Conservation (phyloP, 139 green algal genomes). For the Chlamydomonas schloesseri region DNA sequence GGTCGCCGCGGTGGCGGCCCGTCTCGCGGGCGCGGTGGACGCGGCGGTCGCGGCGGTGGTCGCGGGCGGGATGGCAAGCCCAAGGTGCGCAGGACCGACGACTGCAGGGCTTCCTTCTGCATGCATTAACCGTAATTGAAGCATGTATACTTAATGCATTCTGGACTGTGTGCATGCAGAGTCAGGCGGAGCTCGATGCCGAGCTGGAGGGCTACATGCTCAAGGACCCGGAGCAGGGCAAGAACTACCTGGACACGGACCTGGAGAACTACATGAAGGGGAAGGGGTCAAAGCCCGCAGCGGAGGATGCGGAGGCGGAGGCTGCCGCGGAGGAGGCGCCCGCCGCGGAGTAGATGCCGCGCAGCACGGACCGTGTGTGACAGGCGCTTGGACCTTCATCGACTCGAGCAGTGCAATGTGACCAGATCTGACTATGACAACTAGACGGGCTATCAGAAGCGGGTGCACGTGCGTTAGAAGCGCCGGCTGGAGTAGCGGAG, state of each 20-base stretch:
- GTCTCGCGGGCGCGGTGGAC: not conserved
- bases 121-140: too few relatives aligned
- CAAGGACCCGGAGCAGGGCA: slow-evolving; percentile 46
- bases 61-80: slow-evolving; percentile 7
- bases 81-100: not conserved
- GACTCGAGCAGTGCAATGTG: too few relatives aligned
- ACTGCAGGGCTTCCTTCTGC: too few relatives aligned
- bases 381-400: too few relatives aligned
- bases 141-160: too few relatives aligned
- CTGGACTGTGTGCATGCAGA: not conserved
- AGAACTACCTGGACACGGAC: slow-evolving; percentile 47
- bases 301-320: not conserved
- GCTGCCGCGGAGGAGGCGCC: not conserved
- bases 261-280: slow-evolving; percentile 51
- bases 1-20: slow-evolving; percentile 27
- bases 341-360: not conserved
- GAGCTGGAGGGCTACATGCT: slow-evolving; percentile 57
- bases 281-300: not conserved
- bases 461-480: too few relatives aligned
- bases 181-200: slow-evolving; percentile 44
- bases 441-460: too few relatives aligned
- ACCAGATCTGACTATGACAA: too few relatives aligned
- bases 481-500: too few relatives aligned
- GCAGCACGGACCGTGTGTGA: too few relatives aligned
- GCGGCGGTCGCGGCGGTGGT: slow-evolving; percentile 21